Conservation (phyloP, 139 green algal genomes). For the Limnomonas spitsbergensis region DNA sequence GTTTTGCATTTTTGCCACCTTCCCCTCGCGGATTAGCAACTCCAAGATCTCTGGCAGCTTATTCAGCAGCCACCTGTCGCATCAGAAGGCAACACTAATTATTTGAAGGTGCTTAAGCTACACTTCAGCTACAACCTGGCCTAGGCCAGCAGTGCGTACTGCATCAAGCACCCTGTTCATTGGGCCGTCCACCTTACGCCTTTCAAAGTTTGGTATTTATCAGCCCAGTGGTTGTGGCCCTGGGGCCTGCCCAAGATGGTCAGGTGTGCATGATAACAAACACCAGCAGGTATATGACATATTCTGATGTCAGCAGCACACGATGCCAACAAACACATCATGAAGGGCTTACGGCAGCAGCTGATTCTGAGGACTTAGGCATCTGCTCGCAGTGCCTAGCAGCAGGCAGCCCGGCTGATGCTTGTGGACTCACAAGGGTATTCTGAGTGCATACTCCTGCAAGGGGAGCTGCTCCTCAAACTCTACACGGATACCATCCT, state of each 20-base stretch:
- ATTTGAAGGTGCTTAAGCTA: not conserved
- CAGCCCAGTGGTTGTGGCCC: not conserved
- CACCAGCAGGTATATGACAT: too few relatives aligned
- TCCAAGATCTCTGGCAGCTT: conserved; percentile 9
- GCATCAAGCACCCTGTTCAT: not conserved
- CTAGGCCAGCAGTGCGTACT: not conserved
- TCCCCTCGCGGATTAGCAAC: not conserved
- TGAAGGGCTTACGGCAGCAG: too few relatives aligned
- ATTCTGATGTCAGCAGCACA: too few relatives aligned
- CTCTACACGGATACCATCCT: conserved; percentile 18
- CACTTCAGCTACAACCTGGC: not conserved
- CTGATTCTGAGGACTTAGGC: too few relatives aligned
- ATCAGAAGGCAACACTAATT: not conserved
- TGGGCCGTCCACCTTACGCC: not conserved
- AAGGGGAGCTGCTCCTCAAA: conserved; percentile 19
- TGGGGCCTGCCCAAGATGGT: too few relatives aligned
- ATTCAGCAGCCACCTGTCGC: conserved; percentile 7
- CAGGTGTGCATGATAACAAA: too few relatives aligned
- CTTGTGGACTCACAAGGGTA: conserved; percentile 3
- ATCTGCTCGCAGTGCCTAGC: not conserved
- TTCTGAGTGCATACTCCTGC: conserved; percentile 6
- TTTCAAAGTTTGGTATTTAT: not conserved
- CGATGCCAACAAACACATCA: not conserved
- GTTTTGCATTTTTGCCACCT: not conserved
- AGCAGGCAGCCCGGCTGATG: not conserved